Conservation (phyloP, 2,329 filamentous ascomycete genomes). For the Nothophaeocryptopus gaeumannii region DNA sequence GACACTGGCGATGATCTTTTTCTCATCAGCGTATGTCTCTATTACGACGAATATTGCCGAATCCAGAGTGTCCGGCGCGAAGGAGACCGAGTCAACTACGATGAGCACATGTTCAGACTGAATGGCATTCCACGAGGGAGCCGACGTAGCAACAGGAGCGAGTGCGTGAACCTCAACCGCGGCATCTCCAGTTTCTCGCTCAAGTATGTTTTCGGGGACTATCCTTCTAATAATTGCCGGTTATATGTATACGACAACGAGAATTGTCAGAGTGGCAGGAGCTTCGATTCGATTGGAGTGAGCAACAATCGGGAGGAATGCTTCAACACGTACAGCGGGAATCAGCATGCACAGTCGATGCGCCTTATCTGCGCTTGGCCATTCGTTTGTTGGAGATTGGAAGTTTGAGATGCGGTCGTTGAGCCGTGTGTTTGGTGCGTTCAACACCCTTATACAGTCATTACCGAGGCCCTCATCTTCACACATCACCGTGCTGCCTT, state of each 20-base stretch:
- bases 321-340: not conserved
- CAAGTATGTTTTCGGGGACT: slow-evolving; percentile 7
- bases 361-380: not conserved
- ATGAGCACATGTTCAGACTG: not conserved
- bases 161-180: slow-evolving; percentile 5
- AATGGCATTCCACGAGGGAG: no score
- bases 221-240: slow-evolving; percentile 3
- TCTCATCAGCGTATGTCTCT: no score
- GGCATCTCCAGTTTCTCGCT: slow-evolving; percentile 10
- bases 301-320: slow-evolving; percentile 3
- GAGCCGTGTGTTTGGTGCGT: no score
- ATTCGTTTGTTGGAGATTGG: no score
- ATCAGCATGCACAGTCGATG: not conserved
- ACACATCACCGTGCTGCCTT: not conserved
- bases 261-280: slow-evolving; percentile 2
- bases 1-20: no score
- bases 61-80: not conserved
- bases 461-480: not conserved
- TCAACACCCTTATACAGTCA: not conserved
- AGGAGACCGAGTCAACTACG: slow-evolving; percentile 1
- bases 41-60: no score
- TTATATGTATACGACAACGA: slow-evolving; percentile 5
- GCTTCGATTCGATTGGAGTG: slow-evolving; percentile 2
- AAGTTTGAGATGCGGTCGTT: no score
- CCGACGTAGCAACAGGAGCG: not conserved